Conservation (phyloP, 1,139 yeast species). For the Protomyces lactucae-debilis region DNA sequence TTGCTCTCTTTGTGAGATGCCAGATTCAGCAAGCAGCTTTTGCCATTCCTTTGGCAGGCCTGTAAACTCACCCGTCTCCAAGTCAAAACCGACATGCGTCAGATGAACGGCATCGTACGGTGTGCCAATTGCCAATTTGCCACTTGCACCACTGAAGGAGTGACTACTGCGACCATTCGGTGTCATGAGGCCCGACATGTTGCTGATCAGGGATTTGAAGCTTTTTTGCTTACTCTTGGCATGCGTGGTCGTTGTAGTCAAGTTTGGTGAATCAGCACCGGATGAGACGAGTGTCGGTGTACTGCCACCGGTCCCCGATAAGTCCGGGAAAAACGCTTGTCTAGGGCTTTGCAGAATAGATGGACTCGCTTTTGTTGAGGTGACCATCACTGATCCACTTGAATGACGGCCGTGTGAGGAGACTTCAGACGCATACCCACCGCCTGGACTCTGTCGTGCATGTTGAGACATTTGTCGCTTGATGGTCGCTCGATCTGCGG, state of each 20-base stretch:
- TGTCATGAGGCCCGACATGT: constrained; percentile 9
- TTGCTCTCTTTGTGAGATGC: constrained; percentile 78
- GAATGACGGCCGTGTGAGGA: background rate
- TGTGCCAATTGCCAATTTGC: constrained; percentile 61
- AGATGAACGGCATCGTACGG: constrained; percentile 89
- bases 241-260: background rate
- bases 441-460: background rate
- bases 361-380: background rate
- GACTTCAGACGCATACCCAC: background rate
- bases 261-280: background rate
- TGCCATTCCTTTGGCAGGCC: constrained; percentile 96
- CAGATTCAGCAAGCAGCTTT: constrained; percentile 70
- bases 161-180: background rate
- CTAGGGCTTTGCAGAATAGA: background rate
- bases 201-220: constrained; percentile 12
- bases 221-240: constrained; percentile 1
- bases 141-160: background rate
- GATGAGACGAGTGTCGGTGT: background rate
- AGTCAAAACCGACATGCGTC: constrained; percentile 86
- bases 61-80: constrained; percentile 76
- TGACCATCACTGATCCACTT: no score
- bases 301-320: background rate
- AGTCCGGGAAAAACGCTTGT: background rate
- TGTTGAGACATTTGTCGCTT: constrained; percentile 14
- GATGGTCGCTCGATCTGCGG: constrained; percentile 8